Conservation (phyloP, 2,329 filamentous ascomycete species). For the Claviceps monticola region DNA sequence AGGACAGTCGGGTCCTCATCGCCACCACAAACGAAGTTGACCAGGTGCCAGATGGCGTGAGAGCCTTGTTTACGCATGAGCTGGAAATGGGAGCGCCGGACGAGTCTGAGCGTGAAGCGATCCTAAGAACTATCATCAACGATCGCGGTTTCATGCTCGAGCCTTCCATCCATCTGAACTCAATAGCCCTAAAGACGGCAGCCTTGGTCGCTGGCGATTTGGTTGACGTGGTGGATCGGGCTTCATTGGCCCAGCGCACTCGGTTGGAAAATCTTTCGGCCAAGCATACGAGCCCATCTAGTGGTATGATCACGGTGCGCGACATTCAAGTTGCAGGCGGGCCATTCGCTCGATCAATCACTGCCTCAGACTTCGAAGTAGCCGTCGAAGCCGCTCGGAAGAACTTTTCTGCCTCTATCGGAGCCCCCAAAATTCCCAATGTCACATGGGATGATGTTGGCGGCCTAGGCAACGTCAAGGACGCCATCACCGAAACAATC, state of each 20-base stretch:
- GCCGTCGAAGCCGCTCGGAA: conserved; percentile 92
- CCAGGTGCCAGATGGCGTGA: conserved; percentile 79
- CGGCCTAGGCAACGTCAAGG: conserved; percentile 85
- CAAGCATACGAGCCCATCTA: conserved; percentile 22
- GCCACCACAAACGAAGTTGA: conserved; percentile 93
- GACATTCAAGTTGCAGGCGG: conserved; percentile 87
- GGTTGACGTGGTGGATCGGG: conserved; percentile 86
- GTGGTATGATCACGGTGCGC: conserved; percentile 45
- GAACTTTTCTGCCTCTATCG: conserved; percentile 95
- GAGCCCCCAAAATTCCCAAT: conserved; percentile 94
- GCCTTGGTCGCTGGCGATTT: conserved; percentile 89
- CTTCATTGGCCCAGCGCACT: conserved; percentile 59
- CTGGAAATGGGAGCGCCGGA: conserved; percentile 88
- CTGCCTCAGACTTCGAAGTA: conserved; percentile 72
- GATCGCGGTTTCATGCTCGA: conserved; percentile 66
- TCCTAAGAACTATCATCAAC: conserved; percentile 65
- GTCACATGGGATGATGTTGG: conserved; percentile 95
- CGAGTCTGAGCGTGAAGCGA: conserved; percentile 80
- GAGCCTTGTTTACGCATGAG: conserved; percentile 89
- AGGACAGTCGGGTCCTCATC: conserved; percentile 69
- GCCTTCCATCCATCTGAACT: conserved; percentile 67
- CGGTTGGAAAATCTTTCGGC: conserved; percentile 62
- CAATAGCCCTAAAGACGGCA: conserved; percentile 86
- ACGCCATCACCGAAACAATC: conserved; percentile 93
- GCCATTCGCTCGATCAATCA: conserved; percentile 61